Base-by-base conservation (phyloP, 176 grass and related monocot genomes). In the Tillandsia fasciculata region DNA sequence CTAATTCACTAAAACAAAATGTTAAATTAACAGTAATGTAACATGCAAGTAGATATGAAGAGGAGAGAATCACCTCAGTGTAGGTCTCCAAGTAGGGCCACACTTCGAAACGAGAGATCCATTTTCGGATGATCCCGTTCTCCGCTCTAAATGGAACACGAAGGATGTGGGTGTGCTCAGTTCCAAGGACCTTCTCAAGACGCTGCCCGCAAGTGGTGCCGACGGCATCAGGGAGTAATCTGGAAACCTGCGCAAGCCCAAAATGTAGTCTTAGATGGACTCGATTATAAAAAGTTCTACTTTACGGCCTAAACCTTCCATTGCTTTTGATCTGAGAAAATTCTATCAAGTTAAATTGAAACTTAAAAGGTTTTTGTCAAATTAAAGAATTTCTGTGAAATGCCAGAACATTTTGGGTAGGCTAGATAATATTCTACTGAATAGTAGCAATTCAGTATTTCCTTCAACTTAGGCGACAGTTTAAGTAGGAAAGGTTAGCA, bases 91-190 rank as follows among this genome's bases (percentile, higher is more conserved):
- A 84, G 80, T 99, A 99, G 0, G 94, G 94, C 94, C 94, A 99
- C 67, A 99, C 94, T 87, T 99, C 94, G 59, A 99, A 99, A 66
- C 94, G 94, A 0, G 94, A 99, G 82, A 99, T 99, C 94, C 94
- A 99, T 74, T 99, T 99, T 74, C 94, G 94, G 80, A 99, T 82
- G 26, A 88, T 88, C 65, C 94, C 94, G 51, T 86, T 80, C 23
- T 99, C 94, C 20, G 87, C 93, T 86, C 87, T 90, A 67, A 99
- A 99, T 66, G 94, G 94, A 54, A 99, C 94, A 78, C 94, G 94
- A 3, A 99, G 84, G 70, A 99, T 93, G 51, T 99, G 94, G 12
- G 89, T 93, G 84, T 99, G 90, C 67, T 99, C 90, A 1, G 94
- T 99, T 20, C 94, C 94, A 28, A 99, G 80, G 49, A 99, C 94